A percentile compares a stretch with the other conserved stretches of the same genome.
These are phyloP conservation scores for Haplographium delicatum DNA, from an alignment of 495 filamentous ascomycete genomes.

Conservation along the genomic window DNA sequence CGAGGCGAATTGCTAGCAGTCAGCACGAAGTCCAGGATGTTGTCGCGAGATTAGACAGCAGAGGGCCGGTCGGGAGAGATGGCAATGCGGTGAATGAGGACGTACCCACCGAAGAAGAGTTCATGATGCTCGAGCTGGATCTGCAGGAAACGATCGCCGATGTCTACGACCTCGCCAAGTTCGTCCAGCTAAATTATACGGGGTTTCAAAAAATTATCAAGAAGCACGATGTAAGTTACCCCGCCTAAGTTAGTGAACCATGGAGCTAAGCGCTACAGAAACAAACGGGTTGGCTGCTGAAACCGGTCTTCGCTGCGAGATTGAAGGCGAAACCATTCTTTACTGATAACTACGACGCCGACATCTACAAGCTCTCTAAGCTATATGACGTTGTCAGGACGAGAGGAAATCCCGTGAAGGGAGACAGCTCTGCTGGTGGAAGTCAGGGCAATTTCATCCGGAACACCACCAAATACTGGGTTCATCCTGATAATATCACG, in stretches of 20 bases:
- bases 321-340: slow-evolving; percentile 96
- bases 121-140: slow-evolving; percentile 88
- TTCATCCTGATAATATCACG: slow-evolving; percentile 97
- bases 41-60: slow-evolving; percentile 61
- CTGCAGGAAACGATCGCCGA: slow-evolving; percentile 98
- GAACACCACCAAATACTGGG: slow-evolving; percentile 99
- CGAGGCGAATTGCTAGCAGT: slow-evolving; percentile 75
- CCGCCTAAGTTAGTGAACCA: neutral
- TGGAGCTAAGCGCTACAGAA: slow-evolving; percentile 56
- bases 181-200: slow-evolving; percentile 97
- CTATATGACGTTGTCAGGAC: slow-evolving; percentile 93
- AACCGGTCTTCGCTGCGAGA: slow-evolving; percentile 86
- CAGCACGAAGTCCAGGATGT: slow-evolving; percentile 89
- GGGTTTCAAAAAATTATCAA: slow-evolving; percentile 99
- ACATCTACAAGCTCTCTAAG: slow-evolving; percentile 91
- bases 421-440: slow-evolving; percentile 86
- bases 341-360: slow-evolving; percentile 96
- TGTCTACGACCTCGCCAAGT: slow-evolving; percentile 97
- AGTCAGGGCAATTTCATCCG: slow-evolving; percentile 93
- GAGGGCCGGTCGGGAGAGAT: slow-evolving; percentile 32
- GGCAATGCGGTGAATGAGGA: slow-evolving; percentile 35
- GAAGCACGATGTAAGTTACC: slow-evolving; percentile 84
- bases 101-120: slow-evolving; percentile 80
- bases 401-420: slow-evolving; percentile 83
- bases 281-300: slow-evolving; percentile 89